phyloP scores from a whole-genome alignment of 805 yeast genomes.

The Barnettozyma sp. region DNA sequence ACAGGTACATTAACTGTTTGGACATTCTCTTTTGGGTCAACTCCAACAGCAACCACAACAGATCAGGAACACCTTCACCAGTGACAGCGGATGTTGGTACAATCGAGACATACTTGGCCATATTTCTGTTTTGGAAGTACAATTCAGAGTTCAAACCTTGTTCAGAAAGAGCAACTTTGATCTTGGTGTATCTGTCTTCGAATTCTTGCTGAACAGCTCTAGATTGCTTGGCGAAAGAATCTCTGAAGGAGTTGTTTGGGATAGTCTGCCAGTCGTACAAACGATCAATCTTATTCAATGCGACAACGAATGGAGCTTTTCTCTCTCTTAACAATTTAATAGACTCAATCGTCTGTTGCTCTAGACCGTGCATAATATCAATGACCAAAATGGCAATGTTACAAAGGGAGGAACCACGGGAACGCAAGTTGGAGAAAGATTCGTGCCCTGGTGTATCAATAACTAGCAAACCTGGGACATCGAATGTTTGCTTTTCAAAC shows the following conservation, averaged over 20 bases:
- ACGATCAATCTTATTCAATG: conserved; percentile 96
- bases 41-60: conserved; percentile 90
- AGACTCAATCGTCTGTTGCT: conserved; percentile 95
- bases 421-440: conserved; percentile 93
- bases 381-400: conserved; percentile 97
- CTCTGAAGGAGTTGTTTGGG: conserved; percentile 95
- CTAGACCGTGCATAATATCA: conserved; percentile 98
- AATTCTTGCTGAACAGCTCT: conserved; percentile 88
- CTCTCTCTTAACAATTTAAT: conserved; percentile 87
- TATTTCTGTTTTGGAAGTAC: conserved; percentile 89
- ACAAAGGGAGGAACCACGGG: conserved; percentile 98
- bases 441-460: conserved; percentile 99
- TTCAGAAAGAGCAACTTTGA: conserved; percentile 89
- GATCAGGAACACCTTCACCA: conserved; percentile 99
- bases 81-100: conserved; percentile 99
- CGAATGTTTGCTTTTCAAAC: conserved; percentile 77
- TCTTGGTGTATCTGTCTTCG: conserved; percentile 75
- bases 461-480: conserved; percentile 93
- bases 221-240: conserved; percentile 75
- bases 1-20: conserved; percentile 92
- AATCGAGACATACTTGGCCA: conserved; percentile 89
- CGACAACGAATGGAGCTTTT: conserved; percentile 97
- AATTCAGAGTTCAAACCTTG: conserved; percentile 98
- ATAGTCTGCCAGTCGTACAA: conserved; percentile 87
- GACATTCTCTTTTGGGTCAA: conserved; percentile 98